Percentiles rank a stretch among this genome's conserved stretches.
phyloP scores from a whole-genome alignment of 2,329 filamentous ascomycete genomes.

The Alternaria novae-zelandiae region DNA sequence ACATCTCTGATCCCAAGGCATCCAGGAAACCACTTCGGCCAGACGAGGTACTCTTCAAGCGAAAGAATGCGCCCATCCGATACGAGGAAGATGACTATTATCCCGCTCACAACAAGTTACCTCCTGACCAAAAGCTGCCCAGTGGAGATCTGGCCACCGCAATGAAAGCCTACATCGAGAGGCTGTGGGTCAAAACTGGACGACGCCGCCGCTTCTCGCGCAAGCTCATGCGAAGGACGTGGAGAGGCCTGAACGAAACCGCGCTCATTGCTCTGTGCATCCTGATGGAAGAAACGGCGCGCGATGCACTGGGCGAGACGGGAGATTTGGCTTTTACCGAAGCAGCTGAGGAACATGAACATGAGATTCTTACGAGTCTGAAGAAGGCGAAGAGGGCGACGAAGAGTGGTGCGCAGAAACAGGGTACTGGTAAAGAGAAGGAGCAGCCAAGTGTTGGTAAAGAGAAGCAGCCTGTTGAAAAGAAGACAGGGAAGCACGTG shows the following conservation, averaged over 20 bases:
- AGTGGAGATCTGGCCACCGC: slow-evolving; percentile 73
- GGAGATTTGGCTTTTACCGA: slow-evolving; percentile 78
- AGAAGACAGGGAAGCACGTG: neutral
- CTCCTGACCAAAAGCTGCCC: slow-evolving; percentile 63
- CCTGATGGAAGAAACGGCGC: slow-evolving; percentile 72
- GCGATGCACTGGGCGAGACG: slow-evolving; percentile 65
- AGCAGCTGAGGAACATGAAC: slow-evolving; percentile 38
- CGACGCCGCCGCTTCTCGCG: slow-evolving; percentile 1
- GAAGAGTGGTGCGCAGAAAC: neutral
- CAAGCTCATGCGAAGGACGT: slow-evolving; percentile 42
- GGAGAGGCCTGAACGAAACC: slow-evolving; percentile 76
- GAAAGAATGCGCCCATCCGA: slow-evolving; percentile 67
- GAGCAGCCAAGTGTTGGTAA: neutral
- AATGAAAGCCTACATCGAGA: slow-evolving; percentile 71
- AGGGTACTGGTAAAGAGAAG: neutral
- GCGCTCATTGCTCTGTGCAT: slow-evolving; percentile 78
- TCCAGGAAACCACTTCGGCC: slow-evolving; percentile 60
- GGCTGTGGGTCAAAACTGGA: slow-evolving; percentile 62
- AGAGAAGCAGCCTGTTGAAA: neutral
- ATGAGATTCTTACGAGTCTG: neutral
- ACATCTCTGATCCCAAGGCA: slow-evolving; percentile 50
- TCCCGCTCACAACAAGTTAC: slow-evolving; percentile 65
- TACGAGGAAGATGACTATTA: slow-evolving; percentile 77
- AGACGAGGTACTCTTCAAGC: slow-evolving; percentile 74
- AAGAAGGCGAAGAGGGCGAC: neutral